These are phyloP conservation scores for Fusarium bactridioides DNA, from an alignment of 2,329 filamentous ascomycete genomes.

Conservation along the genomic window DNA sequence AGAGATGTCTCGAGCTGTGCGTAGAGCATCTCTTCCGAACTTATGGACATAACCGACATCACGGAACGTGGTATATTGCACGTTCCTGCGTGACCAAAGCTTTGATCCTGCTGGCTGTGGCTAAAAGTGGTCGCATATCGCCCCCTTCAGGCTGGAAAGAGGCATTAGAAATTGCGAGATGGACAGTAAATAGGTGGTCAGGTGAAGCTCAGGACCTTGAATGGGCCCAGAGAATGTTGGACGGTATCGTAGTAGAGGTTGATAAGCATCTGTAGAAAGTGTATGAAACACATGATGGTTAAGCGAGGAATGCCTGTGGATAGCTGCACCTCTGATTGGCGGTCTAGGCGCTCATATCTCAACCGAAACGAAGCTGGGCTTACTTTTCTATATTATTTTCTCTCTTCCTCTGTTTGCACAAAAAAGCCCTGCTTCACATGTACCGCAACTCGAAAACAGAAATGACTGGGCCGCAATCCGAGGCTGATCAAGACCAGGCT, in stretches of 20 bases:
- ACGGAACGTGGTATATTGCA: not conserved
- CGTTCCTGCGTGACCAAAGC: not conserved
- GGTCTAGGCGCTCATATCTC: not conserved
- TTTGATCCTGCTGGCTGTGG: not conserved
- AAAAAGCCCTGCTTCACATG: rapidly evolving
- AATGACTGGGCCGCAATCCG: rapidly evolving
- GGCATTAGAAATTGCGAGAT: not conserved
- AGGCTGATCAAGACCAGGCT: rapidly evolving
- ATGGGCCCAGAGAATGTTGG: not conserved
- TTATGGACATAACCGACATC: not conserved
- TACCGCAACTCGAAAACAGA: rapidly evolving
- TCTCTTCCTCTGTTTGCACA: not conserved
- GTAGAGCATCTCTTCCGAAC: not conserved
- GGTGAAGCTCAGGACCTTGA: not conserved
- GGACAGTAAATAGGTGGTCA: not conserved
- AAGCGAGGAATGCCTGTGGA: not conserved
- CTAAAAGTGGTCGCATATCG: not conserved
- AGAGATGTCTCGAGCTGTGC: not conserved
- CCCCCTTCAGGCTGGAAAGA: not conserved
- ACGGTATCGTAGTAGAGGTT: not conserved
- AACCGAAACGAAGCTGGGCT: not conserved
- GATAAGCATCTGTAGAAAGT: not conserved
- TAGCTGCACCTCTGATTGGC: not conserved
- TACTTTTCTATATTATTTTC: too few species aligned
- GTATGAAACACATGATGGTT: too few species aligned